Base-by-base conservation (phyloP, 1,284 basidiomycete species). In the Sporisorium reilianum region DNA sequence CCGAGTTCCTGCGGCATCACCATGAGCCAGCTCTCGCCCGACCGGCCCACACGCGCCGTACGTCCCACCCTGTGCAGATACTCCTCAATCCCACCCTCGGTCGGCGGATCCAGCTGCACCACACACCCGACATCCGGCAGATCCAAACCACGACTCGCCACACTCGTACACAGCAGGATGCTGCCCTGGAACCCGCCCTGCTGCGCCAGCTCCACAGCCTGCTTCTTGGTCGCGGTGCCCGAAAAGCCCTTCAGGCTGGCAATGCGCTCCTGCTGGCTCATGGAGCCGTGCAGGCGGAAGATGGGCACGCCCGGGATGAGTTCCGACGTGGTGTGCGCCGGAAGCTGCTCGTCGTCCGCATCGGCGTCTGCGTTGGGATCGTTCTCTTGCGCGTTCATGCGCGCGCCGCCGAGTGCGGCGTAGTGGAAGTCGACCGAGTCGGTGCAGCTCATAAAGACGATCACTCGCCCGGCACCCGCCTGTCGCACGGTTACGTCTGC, bases 341-440 rank as follows among this genome's bases (percentile, higher is more conserved):
- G 55, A 12, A 66, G 40, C 34, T 50, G 55, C 14, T 86, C 85
- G n/a, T 79, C 72, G 3, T 60, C 78, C 30, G 81, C 80, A 0
- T 79, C 85, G 4, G 61, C 67, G 20, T 53, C 50, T 16, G 59
- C 49, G 12, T 64, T 46, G 42, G 59, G 53, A 16, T 61, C 60
- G 45, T 71, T 60, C 36, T 83, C 79, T 3, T 82, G 52, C 2
- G 50, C 59, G 11, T 88, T 89, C 93, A 98, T 96, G 10, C 86
- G 85, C 22, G 92, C 88, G 1, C 90, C 90, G 1, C 91, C 92
- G 0, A 99, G 86, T n/a, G 97, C 87, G 50, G 89, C 89, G 92
- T 93, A 99, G 84, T 97, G 94, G 83, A 95, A 98, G 85, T 99
- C 96, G 34, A 99, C 97, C 1, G 94, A 94, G 85, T 98, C 95